phyloP scores from a whole-genome alignment of 1,139 yeast species.

The Nakaseomyces nivariensis region DNA sequence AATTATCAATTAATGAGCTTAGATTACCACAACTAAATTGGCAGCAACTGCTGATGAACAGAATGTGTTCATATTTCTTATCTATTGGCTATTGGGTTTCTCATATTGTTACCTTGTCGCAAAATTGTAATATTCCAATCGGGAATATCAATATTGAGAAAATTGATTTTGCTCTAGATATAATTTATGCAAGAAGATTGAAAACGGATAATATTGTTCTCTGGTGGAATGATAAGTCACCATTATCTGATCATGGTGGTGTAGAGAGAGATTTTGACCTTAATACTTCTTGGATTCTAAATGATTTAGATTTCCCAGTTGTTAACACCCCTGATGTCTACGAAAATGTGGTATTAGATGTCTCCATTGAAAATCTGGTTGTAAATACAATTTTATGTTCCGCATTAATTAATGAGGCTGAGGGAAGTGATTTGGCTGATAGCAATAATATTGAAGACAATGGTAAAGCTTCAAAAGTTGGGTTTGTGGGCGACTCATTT shows the following conservation, averaged over 20 bases:
- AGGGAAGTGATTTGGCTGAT: slow-evolving; percentile 72
- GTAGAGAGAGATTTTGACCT: slow-evolving; percentile 48
- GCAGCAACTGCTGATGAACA: slow-evolving; percentile 64
- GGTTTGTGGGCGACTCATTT: slow-evolving; percentile 67
- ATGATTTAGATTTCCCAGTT: slow-evolving; percentile 57
- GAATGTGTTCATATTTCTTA: slow-evolving; percentile 62
- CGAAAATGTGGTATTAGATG: slow-evolving; percentile 67
- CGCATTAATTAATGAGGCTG: slow-evolving; percentile 76
- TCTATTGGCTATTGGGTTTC: slow-evolving; percentile 67
- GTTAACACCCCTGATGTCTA: slow-evolving; percentile 77
- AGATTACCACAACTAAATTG: slow-evolving; percentile 75
- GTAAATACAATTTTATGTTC: slow-evolving; percentile 83
- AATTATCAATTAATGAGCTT: slow-evolving; percentile 46
- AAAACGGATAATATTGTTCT: slow-evolving; percentile 56
- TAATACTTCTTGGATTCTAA: slow-evolving; percentile 35
- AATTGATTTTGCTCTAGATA: slow-evolving; percentile 70
- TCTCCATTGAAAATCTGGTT: slow-evolving; percentile 68
- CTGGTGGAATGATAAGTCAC: slow-evolving; percentile 81
- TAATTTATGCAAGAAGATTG: slow-evolving; percentile 74
- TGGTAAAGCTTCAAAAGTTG: slow-evolving; percentile 26
- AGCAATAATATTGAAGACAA: slow-evolving; percentile 25
- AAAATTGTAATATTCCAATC: slow-evolving; percentile 71
- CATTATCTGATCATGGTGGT: slow-evolving; percentile 84
- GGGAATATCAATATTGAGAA: slow-evolving; percentile 76
- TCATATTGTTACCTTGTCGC: slow-evolving; percentile 55